A percentile compares a stretch with the other conserved stretches of the same genome.
Conservation (phyloP, 805 yeast species). For the Lipomyces yamanashiensis region DNA sequence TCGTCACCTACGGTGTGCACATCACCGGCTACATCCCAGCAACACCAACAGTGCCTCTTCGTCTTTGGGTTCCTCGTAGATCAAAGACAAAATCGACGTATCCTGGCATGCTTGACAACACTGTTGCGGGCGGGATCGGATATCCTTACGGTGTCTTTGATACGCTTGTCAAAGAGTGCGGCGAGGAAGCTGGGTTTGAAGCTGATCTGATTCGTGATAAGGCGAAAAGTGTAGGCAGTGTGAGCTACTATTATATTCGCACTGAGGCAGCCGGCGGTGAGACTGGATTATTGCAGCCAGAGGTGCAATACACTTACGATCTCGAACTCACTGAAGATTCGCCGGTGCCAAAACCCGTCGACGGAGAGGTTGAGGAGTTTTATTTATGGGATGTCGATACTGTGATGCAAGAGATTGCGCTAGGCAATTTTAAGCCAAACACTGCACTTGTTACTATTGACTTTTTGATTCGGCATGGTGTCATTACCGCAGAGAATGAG, state of each 20-base stretch:
- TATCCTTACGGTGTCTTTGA: conserved; percentile 75
- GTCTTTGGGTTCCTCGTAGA: conserved; percentile 81
- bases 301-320: conserved; percentile 77
- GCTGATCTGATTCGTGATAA: conserved; percentile 54
- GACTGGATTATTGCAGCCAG: conserved; percentile 78
- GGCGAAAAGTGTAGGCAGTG: conserved; percentile 61
- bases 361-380: conserved; percentile 79
- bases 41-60: conserved; percentile 52
- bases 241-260: conserved; percentile 58
- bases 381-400: conserved; percentile 63
- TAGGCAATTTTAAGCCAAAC: conserved; percentile 83
- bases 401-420: conserved; percentile 52
- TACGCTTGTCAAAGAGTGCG: conserved; percentile 82
- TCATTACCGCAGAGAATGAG: conserved; percentile 67
- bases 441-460: conserved; percentile 81
- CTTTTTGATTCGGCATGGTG: conserved; percentile 85
- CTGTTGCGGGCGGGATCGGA: conserved; percentile 94
- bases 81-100: conserved; percentile 79
- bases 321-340: conserved; percentile 55
- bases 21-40: conserved; percentile 75
- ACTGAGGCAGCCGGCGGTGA: conserved; percentile 48
- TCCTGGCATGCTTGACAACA: conserved; percentile 90
- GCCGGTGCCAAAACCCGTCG: conserved; percentile 61
- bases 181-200: conserved; percentile 86
- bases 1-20: conserved; percentile 89